Conservation (phyloP, 2,329 filamentous ascomycete species). For the Akanthomyces lecanii region DNA sequence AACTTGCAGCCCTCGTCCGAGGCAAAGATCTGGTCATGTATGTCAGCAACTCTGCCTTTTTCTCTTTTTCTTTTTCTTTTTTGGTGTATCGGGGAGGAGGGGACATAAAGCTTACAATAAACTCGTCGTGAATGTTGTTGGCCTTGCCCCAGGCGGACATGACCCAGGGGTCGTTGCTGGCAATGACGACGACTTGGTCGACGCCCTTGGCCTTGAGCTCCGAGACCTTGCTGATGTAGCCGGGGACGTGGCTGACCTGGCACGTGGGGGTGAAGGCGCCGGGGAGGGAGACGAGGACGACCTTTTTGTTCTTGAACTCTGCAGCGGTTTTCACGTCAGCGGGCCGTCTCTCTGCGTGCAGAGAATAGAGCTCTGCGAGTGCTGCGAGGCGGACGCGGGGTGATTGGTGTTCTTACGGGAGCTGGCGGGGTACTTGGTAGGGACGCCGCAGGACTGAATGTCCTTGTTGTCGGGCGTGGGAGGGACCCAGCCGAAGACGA, state of each 20-base stretch:
- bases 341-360: neutral
- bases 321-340: constrained; percentile 1
- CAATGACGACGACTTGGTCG: constrained; percentile 75
- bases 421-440: constrained; percentile 73
- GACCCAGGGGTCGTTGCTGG: constrained; percentile 80
- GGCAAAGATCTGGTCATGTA: constrained; percentile 59
- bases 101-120: constrained; percentile 40
- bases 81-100: constrained; percentile 5
- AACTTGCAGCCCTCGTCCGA: constrained; percentile 66
- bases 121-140: constrained; percentile 69
- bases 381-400: neutral
- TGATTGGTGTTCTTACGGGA: constrained; percentile 48
- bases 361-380: no score
- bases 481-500: constrained; percentile 80
- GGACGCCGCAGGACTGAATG: constrained; percentile 73
- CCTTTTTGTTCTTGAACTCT: constrained; percentile 56
- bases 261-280: constrained; percentile 86
- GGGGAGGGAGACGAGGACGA: constrained; percentile 53
- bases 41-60: constrained; percentile 8
- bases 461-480: constrained; percentile 64
- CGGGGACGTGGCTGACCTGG: constrained; percentile 74
- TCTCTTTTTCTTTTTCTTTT: neutral
- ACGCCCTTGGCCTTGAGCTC: constrained; percentile 76
- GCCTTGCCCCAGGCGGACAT: constrained; percentile 91
- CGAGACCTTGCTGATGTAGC: constrained; percentile 68